These are phyloP conservation scores for Boletus eberwhitei DNA, from an alignment of 768 basidiomycete genomes.

Conservation along the genomic window DNA sequence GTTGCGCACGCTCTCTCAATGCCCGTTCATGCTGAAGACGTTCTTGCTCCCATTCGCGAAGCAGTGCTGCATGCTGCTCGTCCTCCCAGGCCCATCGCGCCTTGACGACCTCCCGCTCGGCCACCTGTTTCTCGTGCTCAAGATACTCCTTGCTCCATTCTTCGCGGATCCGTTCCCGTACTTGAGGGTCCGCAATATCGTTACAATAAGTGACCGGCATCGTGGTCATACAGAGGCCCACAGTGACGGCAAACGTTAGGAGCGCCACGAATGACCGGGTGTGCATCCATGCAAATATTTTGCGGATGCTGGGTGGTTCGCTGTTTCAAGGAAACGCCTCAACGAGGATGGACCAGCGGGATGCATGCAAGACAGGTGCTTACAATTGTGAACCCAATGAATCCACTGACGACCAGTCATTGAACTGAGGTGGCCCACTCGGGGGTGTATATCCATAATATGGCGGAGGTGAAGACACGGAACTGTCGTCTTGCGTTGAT, in stretches of 20 bases:
- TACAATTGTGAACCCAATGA: background rate
- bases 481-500: background rate
- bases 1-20: constrained; percentile 16
- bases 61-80: constrained; percentile 3
- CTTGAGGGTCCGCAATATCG: constrained; percentile 16
- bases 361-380: background rate
- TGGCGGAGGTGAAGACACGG: background rate
- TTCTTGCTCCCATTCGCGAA: constrained; percentile 21
- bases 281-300: background rate
- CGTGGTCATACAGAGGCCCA: constrained; percentile 1
- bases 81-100: constrained; percentile 22
- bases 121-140: constrained; percentile 14
- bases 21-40: constrained; percentile 10
- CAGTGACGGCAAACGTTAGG: background rate
- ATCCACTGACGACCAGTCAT: background rate
- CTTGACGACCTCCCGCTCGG: constrained; percentile 6
- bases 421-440: background rate
- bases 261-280: background rate
- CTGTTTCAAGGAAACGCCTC: background rate
- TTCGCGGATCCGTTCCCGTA: constrained; percentile 10
- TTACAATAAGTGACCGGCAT: constrained; percentile 17
- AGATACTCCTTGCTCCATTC: constrained; percentile 20
- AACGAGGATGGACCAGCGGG: background rate
- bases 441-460: background rate
- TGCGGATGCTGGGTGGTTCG: background rate